A percentile compares a stretch with the other conserved stretches of the same genome.
phyloP scores from a whole-genome alignment of 345 rosid species.

The Pugionium dolabratum region DNA sequence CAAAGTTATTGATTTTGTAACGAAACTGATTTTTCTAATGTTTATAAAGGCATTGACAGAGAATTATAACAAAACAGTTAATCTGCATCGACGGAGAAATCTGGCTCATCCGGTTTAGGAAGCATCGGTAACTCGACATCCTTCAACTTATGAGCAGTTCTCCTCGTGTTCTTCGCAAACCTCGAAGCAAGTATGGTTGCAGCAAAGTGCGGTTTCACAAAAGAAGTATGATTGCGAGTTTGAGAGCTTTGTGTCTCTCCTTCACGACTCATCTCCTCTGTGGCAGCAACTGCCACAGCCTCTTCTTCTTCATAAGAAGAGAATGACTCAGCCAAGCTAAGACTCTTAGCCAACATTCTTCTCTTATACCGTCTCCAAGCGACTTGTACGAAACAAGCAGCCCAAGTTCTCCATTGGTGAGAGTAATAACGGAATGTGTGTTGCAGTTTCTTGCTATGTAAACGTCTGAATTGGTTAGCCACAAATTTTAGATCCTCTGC shows the following conservation, averaged over 20 bases:
- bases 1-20: neutral
- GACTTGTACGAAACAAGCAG: slow-evolving; percentile 63
- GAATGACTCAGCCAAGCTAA: slow-evolving; percentile 50
- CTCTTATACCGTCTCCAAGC: slow-evolving; percentile 60
- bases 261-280: slow-evolving; percentile 30
- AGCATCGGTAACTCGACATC: slow-evolving; percentile 67
- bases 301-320: slow-evolving; percentile 37
- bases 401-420: slow-evolving; percentile 73
- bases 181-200: slow-evolving; percentile 74
- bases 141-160: slow-evolving; percentile 68
- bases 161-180: slow-evolving; percentile 86
- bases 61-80: slow-evolving; percentile 26
- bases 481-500: slow-evolving; percentile 66
- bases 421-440: slow-evolving; percentile 66
- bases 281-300: slow-evolving; percentile 28
- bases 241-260: slow-evolving; percentile 22
- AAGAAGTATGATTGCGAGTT: slow-evolving; percentile 40
- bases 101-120: slow-evolving; percentile 86
- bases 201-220: slow-evolving; percentile 59
- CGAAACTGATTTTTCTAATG: slow-evolving; percentile 21
- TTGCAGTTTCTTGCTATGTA: slow-evolving; percentile 65
- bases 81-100: slow-evolving; percentile 66
- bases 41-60: neutral
- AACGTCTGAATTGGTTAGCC: slow-evolving; percentile 61
- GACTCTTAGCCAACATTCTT: slow-evolving; percentile 47